Conservation (phyloP, 2,329 filamentous ascomycete genomes). For the Trichophyton rubrum region DNA sequence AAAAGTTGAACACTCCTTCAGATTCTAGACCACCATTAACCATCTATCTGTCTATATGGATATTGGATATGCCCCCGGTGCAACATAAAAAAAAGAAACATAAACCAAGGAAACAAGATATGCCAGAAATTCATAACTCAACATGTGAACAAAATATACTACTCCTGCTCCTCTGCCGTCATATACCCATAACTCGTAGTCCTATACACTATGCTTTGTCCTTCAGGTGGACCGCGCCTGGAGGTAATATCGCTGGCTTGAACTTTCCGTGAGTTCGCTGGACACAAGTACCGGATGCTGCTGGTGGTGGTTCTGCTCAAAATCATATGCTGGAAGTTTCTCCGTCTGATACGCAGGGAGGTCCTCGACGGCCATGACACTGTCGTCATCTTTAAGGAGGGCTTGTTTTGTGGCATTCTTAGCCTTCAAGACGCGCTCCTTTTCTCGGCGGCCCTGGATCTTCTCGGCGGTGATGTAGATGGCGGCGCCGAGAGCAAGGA, state of each 20-base stretch:
- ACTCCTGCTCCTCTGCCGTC: too few species aligned
- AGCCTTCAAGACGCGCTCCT: constrained; percentile 8
- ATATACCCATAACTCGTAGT: too few species aligned
- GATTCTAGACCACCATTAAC: too few species aligned
- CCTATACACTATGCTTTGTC: too few species aligned
- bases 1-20: too few species aligned
- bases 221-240: neutral
- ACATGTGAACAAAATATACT: too few species aligned
- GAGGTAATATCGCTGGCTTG: neutral
- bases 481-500: constrained; percentile 7
- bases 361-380: neutral
- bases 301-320: neutral
- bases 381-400: neutral
- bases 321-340: constrained; percentile 1
- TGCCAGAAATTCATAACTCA: too few species aligned
- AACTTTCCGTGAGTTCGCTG: neutral
- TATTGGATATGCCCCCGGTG: too few species aligned
- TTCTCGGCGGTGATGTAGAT: constrained; percentile 8
- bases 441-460: constrained; percentile 7
- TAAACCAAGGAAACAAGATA: too few species aligned
- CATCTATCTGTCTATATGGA: too few species aligned
- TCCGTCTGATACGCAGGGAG: neutral
- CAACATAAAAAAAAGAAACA: too few species aligned
- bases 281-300: neutral
- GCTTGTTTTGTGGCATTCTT: neutral